Percentiles rank a stretch among this genome's conserved stretches.
Conservation (phyloP, 2,329 filamentous ascomycete species). For the Claviceps sp. region DNA sequence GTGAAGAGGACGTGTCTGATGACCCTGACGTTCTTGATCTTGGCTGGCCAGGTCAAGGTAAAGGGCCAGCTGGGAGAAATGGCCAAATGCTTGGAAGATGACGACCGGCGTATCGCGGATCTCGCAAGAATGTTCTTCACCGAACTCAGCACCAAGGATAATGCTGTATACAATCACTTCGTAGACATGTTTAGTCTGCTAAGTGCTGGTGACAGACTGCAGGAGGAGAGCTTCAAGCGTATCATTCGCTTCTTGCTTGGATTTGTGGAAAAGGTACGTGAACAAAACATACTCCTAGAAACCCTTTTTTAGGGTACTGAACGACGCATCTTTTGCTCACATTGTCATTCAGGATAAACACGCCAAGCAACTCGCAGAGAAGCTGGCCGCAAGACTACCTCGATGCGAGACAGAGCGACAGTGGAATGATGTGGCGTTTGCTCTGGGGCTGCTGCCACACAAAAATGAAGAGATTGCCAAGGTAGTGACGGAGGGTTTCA, state of each 20-base stretch:
- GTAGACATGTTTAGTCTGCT: conserved; percentile 97
- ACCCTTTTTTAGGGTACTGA: conserved; percentile 10
- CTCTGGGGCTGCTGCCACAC: conserved; percentile 76
- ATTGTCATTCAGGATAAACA: conserved; percentile 66
- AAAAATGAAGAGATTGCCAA: conserved; percentile 85
- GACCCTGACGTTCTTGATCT: conserved; percentile 93
- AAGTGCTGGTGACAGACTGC: conserved; percentile 65
- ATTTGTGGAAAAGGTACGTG: conserved; percentile 87
- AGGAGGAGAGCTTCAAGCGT: conserved; percentile 72
- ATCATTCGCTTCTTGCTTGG: conserved; percentile 88
- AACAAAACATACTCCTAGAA: neutral
- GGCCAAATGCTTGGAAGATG: conserved; percentile 96
- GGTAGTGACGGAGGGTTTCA: conserved; percentile 61
- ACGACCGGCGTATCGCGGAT: conserved; percentile 88
- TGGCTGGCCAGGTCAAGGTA: conserved; percentile 97
- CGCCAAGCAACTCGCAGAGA: conserved; percentile 83
- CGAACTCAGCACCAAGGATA: conserved; percentile 93
- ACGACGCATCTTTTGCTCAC: conserved; percentile 1
- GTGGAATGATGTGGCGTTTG: conserved; percentile 96
- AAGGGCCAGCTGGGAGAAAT: conserved; percentile 97
- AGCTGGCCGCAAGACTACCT: conserved; percentile 72
- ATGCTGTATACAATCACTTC: conserved; percentile 98
- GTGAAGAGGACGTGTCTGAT: conserved; percentile 97
- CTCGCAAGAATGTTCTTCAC: conserved; percentile 97
- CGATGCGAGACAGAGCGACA: conserved; percentile 87